Evolutionary conservation across 2,329 filamentous ascomycete species (phyloP).

Genomic region (Cryphonectria carpinicola): DNA sequence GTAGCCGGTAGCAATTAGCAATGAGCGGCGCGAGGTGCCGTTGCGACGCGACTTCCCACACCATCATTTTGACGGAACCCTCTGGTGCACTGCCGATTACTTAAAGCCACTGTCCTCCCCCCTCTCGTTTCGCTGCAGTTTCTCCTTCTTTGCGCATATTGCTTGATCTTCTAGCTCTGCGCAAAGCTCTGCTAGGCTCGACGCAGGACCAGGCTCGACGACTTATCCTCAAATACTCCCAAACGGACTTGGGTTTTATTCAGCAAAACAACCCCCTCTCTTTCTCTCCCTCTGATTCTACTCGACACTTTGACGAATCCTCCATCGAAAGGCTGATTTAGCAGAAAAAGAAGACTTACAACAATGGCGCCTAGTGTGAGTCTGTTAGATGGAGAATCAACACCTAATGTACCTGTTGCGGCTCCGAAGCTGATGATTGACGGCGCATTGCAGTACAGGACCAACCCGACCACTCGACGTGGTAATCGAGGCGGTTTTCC

Average conservation of each 20-base stretch:
- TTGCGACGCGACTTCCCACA: constrained; percentile 4
- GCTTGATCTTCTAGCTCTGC: background rate
- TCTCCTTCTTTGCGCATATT: background rate
- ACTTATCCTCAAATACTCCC: background rate
- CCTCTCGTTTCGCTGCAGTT: background rate
- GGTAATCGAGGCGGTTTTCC: constrained; percentile 60
- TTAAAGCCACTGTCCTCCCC: too few relatives aligned
- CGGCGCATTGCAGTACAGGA: constrained; percentile 33
- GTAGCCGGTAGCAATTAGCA: background rate
- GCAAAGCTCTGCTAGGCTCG: background rate
- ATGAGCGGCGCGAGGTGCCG: background rate
- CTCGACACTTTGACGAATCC: background rate
- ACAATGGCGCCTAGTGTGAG: constrained; percentile 47
- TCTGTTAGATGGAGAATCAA: constrained; percentile 4
- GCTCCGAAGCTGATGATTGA: constrained; percentile 6
- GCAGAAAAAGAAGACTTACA: background rate
- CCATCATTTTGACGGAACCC: background rate
- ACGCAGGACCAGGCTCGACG: background rate
- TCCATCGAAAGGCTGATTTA: background rate
- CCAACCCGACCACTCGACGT: constrained; percentile 54
- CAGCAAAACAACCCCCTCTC: background rate
- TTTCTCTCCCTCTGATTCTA: background rate
- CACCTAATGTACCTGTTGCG: background rate
- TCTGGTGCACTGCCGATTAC: background rate
- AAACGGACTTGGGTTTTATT: background rate